Evolutionary conservation across 192 early-diverging fungal genomes (phyloP).

Genomic region (Rhizoclosmatium globosum): DNA sequence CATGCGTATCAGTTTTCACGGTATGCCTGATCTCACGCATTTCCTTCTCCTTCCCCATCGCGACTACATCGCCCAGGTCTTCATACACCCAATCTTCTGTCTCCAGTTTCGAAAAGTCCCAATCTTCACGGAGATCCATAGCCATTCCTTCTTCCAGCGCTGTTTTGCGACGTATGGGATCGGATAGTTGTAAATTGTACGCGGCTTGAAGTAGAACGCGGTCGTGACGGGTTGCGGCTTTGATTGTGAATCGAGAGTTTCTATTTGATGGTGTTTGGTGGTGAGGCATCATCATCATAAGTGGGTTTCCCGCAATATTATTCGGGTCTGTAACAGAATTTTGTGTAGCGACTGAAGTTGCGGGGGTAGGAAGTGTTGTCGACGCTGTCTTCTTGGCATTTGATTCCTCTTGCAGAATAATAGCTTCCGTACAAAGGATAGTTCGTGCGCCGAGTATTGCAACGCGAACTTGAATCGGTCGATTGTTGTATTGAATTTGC

Average conservation of each 20-base stretch:
- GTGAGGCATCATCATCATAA: background rate
- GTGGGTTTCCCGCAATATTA: background rate
- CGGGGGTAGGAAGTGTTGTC: background rate
- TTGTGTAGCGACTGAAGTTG: background rate
- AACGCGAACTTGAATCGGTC: constrained; percentile 10
- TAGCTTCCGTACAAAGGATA: constrained; percentile 14
- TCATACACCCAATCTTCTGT: constrained; percentile 36
- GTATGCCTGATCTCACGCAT: background rate
- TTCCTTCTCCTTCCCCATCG: background rate
- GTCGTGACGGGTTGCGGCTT: constrained; percentile 11
- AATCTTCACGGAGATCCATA: constrained; percentile 19
- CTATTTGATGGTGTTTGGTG: background rate
- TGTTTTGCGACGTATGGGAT: background rate
- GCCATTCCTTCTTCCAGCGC: background rate
- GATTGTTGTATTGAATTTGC: constrained; percentile 3
- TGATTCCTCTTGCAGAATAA: background rate
- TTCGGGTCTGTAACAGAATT: background rate
- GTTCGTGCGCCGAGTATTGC: constrained; percentile 4
- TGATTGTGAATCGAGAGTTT: constrained; percentile 25
- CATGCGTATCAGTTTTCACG: background rate
- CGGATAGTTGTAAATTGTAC: background rate
- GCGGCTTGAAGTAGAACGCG: constrained; percentile 2
- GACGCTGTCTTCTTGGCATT: background rate
- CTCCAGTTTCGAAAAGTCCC: constrained; percentile 32
- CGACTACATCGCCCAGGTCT: constrained; percentile 22